Evolutionary conservation across 495 filamentous ascomycete species (phyloP).

Genomic region (Pyrenula aspistea): DNA sequence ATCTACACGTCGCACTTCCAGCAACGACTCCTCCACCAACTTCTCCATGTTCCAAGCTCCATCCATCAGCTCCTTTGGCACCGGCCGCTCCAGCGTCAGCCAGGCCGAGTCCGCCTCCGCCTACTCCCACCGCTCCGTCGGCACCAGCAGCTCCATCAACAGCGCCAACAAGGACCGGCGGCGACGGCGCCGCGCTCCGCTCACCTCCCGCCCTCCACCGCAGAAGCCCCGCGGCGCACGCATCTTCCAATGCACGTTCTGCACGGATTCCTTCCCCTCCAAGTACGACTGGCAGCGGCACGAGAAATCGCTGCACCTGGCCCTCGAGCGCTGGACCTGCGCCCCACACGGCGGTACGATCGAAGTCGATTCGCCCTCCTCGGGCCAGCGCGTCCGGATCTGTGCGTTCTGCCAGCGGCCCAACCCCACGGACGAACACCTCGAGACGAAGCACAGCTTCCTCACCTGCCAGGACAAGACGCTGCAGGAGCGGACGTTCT

Average conservation of each 20-base stretch:
- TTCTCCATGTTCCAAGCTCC: constrained; percentile 56
- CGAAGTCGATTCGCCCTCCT: constrained; percentile 7
- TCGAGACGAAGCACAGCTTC: constrained; percentile 56
- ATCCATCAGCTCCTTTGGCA: constrained; percentile 61
- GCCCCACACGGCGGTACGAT: constrained; percentile 29
- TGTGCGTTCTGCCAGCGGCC: constrained; percentile 57
- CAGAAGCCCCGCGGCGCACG: constrained; percentile 28
- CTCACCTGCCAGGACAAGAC: constrained; percentile 54
- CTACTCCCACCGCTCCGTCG: constrained; percentile 54
- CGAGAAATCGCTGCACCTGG: constrained; percentile 69
- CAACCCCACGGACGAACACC: constrained; percentile 47
- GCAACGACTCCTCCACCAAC: constrained; percentile 49
- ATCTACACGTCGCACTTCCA: constrained; percentile 18
- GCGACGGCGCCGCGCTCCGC: constrained; percentile 47
- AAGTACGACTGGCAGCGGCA: constrained; percentile 81
- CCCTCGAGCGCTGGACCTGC: constrained; percentile 70
- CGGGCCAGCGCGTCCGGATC: constrained; percentile 13
- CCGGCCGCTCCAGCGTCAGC: constrained; percentile 50
- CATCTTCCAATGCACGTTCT: constrained; percentile 77
- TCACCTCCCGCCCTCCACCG: constrained; percentile 29
- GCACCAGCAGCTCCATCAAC: constrained; percentile 56
- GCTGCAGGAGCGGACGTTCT: constrained; percentile 57
- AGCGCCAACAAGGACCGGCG: constrained; percentile 48
- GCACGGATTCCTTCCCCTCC: constrained; percentile 65
- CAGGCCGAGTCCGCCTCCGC: constrained; percentile 61